These are phyloP conservation scores for Triangularia verruculosa DNA, from an alignment of 2,329 filamentous ascomycete species.

Conservation along the genomic window DNA sequence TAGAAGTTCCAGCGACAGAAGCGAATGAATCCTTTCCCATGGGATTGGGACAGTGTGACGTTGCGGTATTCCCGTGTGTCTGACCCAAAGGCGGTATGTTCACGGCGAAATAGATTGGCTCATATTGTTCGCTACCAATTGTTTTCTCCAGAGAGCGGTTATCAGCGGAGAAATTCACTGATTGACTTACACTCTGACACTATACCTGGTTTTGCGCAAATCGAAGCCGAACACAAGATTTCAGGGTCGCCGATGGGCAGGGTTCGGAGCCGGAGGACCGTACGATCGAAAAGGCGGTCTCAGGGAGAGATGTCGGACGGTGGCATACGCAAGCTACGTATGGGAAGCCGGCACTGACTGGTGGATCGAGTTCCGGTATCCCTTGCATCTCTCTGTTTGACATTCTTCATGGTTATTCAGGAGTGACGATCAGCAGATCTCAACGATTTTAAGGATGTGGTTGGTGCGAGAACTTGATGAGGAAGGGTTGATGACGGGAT, in stretches of 20 bases:
- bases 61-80: neutral
- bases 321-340: neutral
- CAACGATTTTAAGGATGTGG: neutral
- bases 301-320: neutral
- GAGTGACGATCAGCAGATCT: neutral
- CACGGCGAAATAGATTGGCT: neutral
- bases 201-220: neutral
- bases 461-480: neutral
- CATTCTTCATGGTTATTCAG: neutral
- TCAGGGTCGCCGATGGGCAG: neutral
- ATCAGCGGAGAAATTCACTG: neutral
- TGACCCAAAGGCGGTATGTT: neutral
- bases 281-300: neutral
- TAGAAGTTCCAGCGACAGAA: neutral
- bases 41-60: neutral
- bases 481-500: neutral
- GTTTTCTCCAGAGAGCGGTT: neutral
- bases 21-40: neutral
- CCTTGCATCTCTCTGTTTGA: neutral
- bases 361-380: neutral
- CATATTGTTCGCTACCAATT: neutral
- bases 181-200: neutral
- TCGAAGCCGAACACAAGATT: neutral
- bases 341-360: neutral
- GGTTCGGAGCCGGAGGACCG: neutral